Evolutionary conservation across 768 basidiomycete species (phyloP), one percentile per base, ranked within the genome.

Genomic region (Suillus clintonianus): DNA sequence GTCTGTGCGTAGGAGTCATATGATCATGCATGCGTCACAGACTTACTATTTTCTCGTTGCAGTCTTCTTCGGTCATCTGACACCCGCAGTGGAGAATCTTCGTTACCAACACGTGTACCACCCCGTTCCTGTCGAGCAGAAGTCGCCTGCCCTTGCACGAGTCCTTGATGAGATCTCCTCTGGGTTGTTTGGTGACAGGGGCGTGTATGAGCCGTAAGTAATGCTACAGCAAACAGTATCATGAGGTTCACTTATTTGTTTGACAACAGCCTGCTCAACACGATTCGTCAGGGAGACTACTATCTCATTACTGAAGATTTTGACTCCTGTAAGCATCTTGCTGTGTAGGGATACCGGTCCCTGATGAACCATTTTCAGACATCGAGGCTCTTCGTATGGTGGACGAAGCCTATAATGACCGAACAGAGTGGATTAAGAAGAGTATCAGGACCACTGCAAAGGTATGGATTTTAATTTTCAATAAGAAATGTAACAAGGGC

Each of bases 31-130:
- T 34, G 24, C 11, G 30, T 11, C 8, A 13, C 56, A 41, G 27
- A 19, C 56, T 57, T 27, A 57, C 17, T 19, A 19, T 7, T 42
- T 11, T 32, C 2, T 43, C 1, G n/a, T 32, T 8, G 4, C 48
- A 92, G 91, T 95, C 86, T 94, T 95, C 83, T 95, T 95, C 72
- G 94, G 94, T 24, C 88, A 93, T 75, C 78, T 95, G 74, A 94
- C 94, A 27, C 90, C 91, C 70, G 90, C 86, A 57, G 95, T 99
- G 54, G 94, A 94, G 72, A 89, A 91, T 56, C 81, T 97, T 50
- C 87, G 95, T 32, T 89, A 91, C 76, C 88, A 92, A 73, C 95
- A 98, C 79, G 74, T 85, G 60, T 96, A 95, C 75, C 89, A 91
- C 72, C 89, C 93, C 3, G 74, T 89, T 13, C 87, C 94, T 7